Base-by-base conservation (phyloP, 192 early-diverging fungal species). In the Gamsiella multidivaricata region DNA sequence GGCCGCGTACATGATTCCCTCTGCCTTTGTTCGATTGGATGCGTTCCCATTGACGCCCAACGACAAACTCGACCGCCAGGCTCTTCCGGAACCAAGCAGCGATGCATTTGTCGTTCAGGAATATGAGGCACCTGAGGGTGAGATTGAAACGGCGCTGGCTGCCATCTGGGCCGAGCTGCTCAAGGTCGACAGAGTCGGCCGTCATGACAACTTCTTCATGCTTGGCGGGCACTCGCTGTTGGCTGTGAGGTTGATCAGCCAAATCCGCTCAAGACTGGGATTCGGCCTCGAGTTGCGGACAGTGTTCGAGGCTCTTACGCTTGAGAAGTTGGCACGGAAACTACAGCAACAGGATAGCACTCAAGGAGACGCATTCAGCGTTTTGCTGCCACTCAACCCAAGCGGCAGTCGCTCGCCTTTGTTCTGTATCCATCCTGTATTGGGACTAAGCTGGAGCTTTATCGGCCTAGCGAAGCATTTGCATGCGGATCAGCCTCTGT, bases 1-100 rank as follows among this genome's bases (percentile, higher is more conserved):
- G 22, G 88, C 92, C 8, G 65, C 61, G 5, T 93, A 93, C 62
- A 89, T 89, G 54, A 82, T 93, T 28, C 92, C 92, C 3, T 59
- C 80, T n/a, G 41, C 64, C 15, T 72, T 69, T 49, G 52, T 69
- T 5, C 41, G 47, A 2, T 26, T 83, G 47, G 70, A 80, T 15
- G 33, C 5, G 0, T 41, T 83, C 18, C 78, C 78, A 17, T 18
- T 75, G 26, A 72, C 68, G 26, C 15, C 58, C 22, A 65, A 67
- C 43, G 70, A 65, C 28, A 78, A 83, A 25, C 60, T 79, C 26
- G 55, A 83, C 52, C 64, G 72, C 28, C 69, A 54, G 17, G 82
- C 71, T 4, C 64, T 83, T 1, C 81, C 71, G 3, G 42, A 28
- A 1, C 71, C 71, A 36, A 58, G 55, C 20, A 55, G 20, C 23